Percentiles rank a stretch among this genome's conserved stretches.
Evolutionary conservation across 495 filamentous ascomycete species (phyloP).

Genomic region (Penicillium canescens): DNA sequence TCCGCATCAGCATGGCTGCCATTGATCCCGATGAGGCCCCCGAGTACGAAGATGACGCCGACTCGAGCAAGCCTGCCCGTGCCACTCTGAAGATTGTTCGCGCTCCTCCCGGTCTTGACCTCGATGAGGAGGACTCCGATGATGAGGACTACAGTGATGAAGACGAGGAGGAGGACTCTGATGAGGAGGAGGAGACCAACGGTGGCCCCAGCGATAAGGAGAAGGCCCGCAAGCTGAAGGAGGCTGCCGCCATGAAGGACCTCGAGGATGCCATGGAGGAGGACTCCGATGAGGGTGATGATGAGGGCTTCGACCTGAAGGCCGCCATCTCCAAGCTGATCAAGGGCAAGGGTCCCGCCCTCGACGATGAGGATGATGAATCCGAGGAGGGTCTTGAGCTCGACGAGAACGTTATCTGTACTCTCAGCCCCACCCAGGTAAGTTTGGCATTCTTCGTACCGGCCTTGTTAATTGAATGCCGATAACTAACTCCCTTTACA

Average conservation of each 20-base stretch:
- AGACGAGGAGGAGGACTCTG: slow-evolving; percentile 66
- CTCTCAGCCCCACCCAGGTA: slow-evolving; percentile 82
- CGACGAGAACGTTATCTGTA: slow-evolving; percentile 91
- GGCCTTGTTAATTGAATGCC: not conserved
- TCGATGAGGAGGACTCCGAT: slow-evolving; percentile 55
- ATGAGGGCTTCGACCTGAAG: slow-evolving; percentile 59
- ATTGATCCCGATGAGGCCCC: slow-evolving; percentile 83
- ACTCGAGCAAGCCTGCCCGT: slow-evolving; percentile 61
- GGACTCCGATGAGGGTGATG: slow-evolving; percentile 60
- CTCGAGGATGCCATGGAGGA: slow-evolving; percentile 62
- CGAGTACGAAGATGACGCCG: slow-evolving; percentile 61
- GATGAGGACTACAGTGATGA: slow-evolving; percentile 60
- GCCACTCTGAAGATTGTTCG: slow-evolving; percentile 91
- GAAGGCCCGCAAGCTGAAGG: slow-evolving; percentile 80
- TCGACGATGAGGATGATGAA: slow-evolving; percentile 61
- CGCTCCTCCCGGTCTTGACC: slow-evolving; percentile 51
- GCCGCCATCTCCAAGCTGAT: slow-evolving; percentile 62
- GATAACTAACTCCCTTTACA: slow-evolving; percentile 35
- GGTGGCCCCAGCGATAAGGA: slow-evolving; percentile 86
- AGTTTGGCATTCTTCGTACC: slow-evolving; percentile 13
- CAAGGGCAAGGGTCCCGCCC: slow-evolving; percentile 82
- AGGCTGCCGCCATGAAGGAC: slow-evolving; percentile 67
- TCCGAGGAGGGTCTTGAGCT: slow-evolving; percentile 66
- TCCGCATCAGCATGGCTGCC: slow-evolving; percentile 97
- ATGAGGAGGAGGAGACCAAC: slow-evolving; percentile 71